Base-by-base conservation (phyloP, 495 filamentous ascomycete genomes). In the Mytilinidion resinicola region DNA sequence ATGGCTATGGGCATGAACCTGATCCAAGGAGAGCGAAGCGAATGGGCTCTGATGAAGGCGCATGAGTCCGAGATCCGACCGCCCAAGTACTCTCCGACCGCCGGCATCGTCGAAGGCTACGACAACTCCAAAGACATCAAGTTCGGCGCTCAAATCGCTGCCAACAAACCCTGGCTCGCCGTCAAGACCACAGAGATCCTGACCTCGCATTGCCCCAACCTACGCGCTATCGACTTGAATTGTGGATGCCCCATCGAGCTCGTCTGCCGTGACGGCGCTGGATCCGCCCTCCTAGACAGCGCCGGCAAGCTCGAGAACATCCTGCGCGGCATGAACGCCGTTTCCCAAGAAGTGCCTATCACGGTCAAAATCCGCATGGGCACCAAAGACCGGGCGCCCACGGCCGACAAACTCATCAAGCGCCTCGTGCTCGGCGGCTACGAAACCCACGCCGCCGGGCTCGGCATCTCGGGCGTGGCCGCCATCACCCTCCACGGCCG, bases 201-300 rank as follows among this genome's bases (percentile, higher is more conserved):
- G 46, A 85, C 87, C 1, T 73, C 76, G 15, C 82, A 87, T 48
- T 82, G 89, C 39, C 91, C 93, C 3, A 77, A 89, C 64, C 77
- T 97, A 9, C 86, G 93, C 33, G 82, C 95, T 5, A 85, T 98
- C 56, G 93, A 98, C 67, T 72, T 98, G 57, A 98, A 98, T 74
- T 96, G 92, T 65, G 93, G 93, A 34, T 98, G 93, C 67, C 93
- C 93, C 14, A 96, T 98, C 66, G 92, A 98, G 61, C 79, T 96
- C 54, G 84, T 98, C 42, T 96, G 82, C 76, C 81, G 87, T 39
- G 78, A 85, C 38, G 93, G 93, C 43, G 88, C 89, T 19, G 93
- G 93, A 3, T 96, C 92, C n/a, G 91, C 88, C n/a, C 82, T 98
- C 0, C 81, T 98, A 12, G 93, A 97, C 59, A 76, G 82, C 39